These are phyloP conservation scores for Porphyrellus cyaneotinctus DNA, from an alignment of 768 basidiomycete genomes.

Conservation along the genomic window DNA sequence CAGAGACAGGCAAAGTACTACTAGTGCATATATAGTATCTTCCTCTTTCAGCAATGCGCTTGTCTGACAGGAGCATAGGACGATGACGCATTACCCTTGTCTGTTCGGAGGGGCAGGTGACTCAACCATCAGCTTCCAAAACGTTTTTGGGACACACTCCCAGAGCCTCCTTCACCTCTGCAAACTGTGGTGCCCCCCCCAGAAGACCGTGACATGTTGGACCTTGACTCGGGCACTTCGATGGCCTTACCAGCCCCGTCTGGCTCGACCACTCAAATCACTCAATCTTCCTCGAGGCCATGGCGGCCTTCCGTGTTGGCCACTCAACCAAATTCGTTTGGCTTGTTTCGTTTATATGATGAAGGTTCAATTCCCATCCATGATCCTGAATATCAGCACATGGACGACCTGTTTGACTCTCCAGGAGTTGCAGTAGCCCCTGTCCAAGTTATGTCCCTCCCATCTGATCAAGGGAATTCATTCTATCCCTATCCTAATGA, in stretches of 20 bases:
- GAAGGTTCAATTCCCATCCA: background rate
- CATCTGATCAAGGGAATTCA: background rate
- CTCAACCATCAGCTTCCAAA: background rate
- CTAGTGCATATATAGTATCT: too few species aligned
- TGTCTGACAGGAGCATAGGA: too few species aligned
- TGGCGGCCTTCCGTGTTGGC: background rate
- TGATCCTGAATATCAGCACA: background rate
- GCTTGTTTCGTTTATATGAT: background rate
- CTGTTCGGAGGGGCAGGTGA: background rate
- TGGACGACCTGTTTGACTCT: too few species aligned
- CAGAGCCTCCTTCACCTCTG: background rate
- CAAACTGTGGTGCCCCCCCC: too few species aligned
- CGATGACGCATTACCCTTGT: background rate
- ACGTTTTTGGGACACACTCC: background rate
- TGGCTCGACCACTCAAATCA: too few species aligned
- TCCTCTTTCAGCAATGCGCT: too few species aligned
- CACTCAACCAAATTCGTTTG: background rate
- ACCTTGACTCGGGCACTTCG: too few species aligned
- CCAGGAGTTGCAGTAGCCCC: too few species aligned
- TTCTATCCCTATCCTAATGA: background rate
- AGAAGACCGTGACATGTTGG: too few species aligned
- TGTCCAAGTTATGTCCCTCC: background rate
- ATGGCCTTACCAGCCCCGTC: too few species aligned
- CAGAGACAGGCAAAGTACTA: too few species aligned
- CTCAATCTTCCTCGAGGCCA: too few species aligned